Evolutionary conservation across 208 protist genomes (phyloP), one percentile per base, ranked within the genome.

Genomic region (Phytomonas sp.): DNA sequence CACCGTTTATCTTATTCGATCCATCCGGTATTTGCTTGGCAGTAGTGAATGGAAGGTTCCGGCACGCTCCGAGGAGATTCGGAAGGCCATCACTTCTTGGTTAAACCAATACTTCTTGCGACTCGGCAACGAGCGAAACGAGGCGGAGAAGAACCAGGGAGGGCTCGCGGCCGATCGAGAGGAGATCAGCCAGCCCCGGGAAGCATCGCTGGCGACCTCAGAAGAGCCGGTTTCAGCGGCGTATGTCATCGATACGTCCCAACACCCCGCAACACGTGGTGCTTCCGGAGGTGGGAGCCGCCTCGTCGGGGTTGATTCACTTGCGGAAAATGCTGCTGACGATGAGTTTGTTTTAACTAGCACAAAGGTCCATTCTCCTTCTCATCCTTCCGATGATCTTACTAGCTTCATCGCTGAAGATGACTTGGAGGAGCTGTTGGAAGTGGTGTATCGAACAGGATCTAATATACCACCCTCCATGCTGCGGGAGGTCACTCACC

Each of bases 361-460:
- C 40, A 1, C 11, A 17, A 51, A 51, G 17, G 13, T 17, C 40
- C 40, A 11, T 20, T 8, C 40, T 51, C 40, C 11, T 20, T 51
- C 40, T 8, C 26, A 15, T 17, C 30, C 15, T 7, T 33, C 40
- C 17, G 74, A 73, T 13, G 56, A 71, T 7, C 68, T 72, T 51
- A 70, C 60, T 20, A 56, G 33, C 1, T 28, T 62, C 0, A 37
- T 78, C 4, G 74, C 72, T 2, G 75, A 77, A 4, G 72, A 43
- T 8, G 77, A 77, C 15, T 40, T 87, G 29, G 82, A 87, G 40
- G 37, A 40, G 26, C 66, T 87, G 6, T 64, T 87, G 61, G 67
- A 60, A 31, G 34, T 76, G 0, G 62, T 72, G 33, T 59, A 82
- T 23, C 64, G 74, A 15, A 46, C 67, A 29, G 82, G 79, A 0